These are phyloP conservation scores for Pilobolus umbonatus DNA, from an alignment of 192 early-diverging fungal genomes.

Conservation along the genomic window DNA sequence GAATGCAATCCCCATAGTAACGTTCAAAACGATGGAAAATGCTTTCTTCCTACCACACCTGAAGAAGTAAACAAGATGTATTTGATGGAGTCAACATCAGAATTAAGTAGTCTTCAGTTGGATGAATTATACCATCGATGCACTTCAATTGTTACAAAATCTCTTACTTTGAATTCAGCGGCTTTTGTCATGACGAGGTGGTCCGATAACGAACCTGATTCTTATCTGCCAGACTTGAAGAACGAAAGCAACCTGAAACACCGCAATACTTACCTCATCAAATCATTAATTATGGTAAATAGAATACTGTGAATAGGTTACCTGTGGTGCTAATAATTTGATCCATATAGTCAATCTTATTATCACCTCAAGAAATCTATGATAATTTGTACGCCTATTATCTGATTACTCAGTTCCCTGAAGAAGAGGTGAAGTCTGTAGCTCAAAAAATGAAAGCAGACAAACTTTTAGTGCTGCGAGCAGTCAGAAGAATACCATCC, in stretches of 20 bases:
- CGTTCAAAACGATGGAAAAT: background rate
- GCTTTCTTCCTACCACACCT: background rate
- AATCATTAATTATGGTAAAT: constrained; percentile 1
- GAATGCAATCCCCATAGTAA: too few species aligned
- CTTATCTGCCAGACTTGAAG: background rate
- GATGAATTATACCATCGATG: too few species aligned
- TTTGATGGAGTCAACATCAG: too few species aligned
- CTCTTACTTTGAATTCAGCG: background rate
- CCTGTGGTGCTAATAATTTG: background rate
- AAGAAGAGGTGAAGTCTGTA: background rate
- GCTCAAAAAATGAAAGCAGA: background rate
- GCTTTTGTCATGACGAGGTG: background rate
- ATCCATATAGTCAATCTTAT: background rate
- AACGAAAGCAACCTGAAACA: background rate
- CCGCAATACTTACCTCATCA: background rate
- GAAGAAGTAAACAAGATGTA: background rate
- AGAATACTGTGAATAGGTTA: background rate
- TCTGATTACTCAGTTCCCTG: background rate
- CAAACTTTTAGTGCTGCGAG: background rate
- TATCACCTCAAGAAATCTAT: constrained; percentile 3
- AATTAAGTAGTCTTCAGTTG: too few species aligned
- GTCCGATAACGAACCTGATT: background rate
- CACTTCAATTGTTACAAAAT: too few species aligned
- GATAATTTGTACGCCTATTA: background rate
- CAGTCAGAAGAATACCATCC: background rate